Percentiles rank a stretch among this genome's conserved stretches.
phyloP scores from a whole-genome alignment of 208 protist species.

The Acanthamoeba divionensis region DNA sequence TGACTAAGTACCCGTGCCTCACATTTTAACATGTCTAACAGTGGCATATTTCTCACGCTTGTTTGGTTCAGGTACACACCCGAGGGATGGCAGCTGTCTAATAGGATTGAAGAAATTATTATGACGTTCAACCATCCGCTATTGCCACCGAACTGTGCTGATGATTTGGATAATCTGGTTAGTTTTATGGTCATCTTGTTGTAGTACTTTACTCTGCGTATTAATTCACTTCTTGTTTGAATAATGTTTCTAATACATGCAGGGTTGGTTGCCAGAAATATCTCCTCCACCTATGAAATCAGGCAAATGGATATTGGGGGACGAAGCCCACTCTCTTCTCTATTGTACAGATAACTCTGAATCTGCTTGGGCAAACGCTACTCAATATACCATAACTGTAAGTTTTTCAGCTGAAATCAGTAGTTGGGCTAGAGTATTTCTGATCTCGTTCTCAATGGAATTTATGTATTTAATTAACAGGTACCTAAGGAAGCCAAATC shows the following conservation, averaged over 20 bases:
- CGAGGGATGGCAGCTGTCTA: slow-evolving; percentile 34
- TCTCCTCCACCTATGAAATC: background rate
- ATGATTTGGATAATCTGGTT: background rate
- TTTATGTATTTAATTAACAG: background rate
- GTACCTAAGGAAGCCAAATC: background rate
- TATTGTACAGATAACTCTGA: background rate
- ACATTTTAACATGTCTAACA: background rate
- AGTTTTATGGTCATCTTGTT: background rate
- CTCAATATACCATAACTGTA: slow-evolving; percentile 39
- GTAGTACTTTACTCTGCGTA: background rate
- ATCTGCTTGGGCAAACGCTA: slow-evolving; percentile 34
- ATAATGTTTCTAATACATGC: background rate
- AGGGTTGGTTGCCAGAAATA: slow-evolving; percentile 17
- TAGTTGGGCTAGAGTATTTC: background rate
- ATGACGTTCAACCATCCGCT: slow-evolving; percentile 55
- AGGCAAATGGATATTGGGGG: slow-evolving; percentile 28
- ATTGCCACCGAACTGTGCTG: background rate
- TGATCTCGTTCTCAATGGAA: background rate
- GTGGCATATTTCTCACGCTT: background rate
- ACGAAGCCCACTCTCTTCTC: background rate
- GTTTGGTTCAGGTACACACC: background rate
- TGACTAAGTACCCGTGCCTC: background rate
- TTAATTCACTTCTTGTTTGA: background rate
- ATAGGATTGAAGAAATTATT: background rate
- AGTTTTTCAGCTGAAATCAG: background rate